Evolutionary conservation across 2,329 filamentous ascomycete species (phyloP), one percentile per base, ranked within the genome.

Genomic region (Xylaria sp.): DNA sequence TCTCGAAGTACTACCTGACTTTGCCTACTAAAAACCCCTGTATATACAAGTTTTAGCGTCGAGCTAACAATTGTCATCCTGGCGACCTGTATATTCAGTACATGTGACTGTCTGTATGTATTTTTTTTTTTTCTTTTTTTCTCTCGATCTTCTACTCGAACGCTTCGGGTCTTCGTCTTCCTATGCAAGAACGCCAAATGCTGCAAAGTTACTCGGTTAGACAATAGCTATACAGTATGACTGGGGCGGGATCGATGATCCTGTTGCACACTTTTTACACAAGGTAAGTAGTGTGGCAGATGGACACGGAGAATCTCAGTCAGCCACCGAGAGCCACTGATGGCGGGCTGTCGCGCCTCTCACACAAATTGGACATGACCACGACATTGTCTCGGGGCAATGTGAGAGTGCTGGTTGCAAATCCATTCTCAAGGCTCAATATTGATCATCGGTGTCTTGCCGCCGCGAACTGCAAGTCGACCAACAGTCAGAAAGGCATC

Each of bases 211-310:
- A 17, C 31, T 23, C n/a, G n/a, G n/a, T n/a, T n/a, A n/a, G n/a
- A 52, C 21, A 25, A 35, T 40, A 42, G 17, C n/a, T n/a, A n/a
- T n/a, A 25, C 21, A 54, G 58, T 52, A 59, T 65, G 38, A 65
- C 37, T 54, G 43, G 62, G 50, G 28, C 17, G 57, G n/a, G n/a
- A n/a, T 25, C 61, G 70, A 67, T 65, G 66, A 70, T 70, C 69
- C 57, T 58, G 66, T 70, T 61, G 69, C 66, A 67, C 57, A 31
- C 28, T 5, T 9, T 31, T 5, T 9, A 31, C 9, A 31, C 28
- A 4, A 31, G 28, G 28, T 9, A 31, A 9, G 28, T 31, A 31
- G 28, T n/a, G n/a, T n/a, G n/a, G 28, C 9, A 31, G 28, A 31
- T 31, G 9, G 28, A 9, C 52, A 25, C 46, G 47, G 52, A 11